Percentiles rank a stretch among this genome's conserved stretches.
phyloP scores from a whole-genome alignment of 495 filamentous ascomycete species.

The Hapsidospora chrysogenum region DNA sequence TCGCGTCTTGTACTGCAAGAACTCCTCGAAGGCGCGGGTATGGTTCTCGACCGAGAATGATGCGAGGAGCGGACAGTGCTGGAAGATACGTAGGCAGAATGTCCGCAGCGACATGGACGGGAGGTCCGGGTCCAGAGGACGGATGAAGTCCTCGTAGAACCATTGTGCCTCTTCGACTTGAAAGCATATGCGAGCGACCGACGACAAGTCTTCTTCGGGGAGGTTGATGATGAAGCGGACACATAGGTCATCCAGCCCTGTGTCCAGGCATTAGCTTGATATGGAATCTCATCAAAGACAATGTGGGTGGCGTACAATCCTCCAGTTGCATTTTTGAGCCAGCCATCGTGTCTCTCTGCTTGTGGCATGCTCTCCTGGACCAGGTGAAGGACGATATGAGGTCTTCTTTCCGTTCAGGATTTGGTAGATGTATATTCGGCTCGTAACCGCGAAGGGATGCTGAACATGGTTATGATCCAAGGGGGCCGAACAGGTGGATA shows the following conservation, averaged over 20 bases:
- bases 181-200: slow-evolving; percentile 88
- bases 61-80: slow-evolving; percentile 77
- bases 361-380: slow-evolving; percentile 10
- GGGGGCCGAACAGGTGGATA: neutral
- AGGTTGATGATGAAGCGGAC: slow-evolving; percentile 94
- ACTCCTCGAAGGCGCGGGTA: slow-evolving; percentile 69
- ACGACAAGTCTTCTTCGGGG: slow-evolving; percentile 73
- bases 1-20: slow-evolving; percentile 81
- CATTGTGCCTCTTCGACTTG: slow-evolving; percentile 98
- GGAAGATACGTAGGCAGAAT: slow-evolving; percentile 79
- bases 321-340: slow-evolving; percentile 70
- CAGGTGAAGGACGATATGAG: too few relatives aligned
- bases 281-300: too few relatives aligned
- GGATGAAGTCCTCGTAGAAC: slow-evolving; percentile 99
- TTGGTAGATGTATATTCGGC: slow-evolving; percentile 1
- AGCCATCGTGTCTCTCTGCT: slow-evolving; percentile 36
- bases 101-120: slow-evolving; percentile 68
- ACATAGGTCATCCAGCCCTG: slow-evolving; percentile 90
- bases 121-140: slow-evolving; percentile 67
- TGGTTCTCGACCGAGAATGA: slow-evolving; percentile 62
- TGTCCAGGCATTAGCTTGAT: too few relatives aligned
- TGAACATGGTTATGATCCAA: slow-evolving; percentile 1
- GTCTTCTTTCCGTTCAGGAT: too few relatives aligned
- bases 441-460: slow-evolving; percentile 2
- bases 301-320: slow-evolving; percentile 66